Conservation (phyloP, 345 rosid species). For the Boechera retrofracta region DNA sequence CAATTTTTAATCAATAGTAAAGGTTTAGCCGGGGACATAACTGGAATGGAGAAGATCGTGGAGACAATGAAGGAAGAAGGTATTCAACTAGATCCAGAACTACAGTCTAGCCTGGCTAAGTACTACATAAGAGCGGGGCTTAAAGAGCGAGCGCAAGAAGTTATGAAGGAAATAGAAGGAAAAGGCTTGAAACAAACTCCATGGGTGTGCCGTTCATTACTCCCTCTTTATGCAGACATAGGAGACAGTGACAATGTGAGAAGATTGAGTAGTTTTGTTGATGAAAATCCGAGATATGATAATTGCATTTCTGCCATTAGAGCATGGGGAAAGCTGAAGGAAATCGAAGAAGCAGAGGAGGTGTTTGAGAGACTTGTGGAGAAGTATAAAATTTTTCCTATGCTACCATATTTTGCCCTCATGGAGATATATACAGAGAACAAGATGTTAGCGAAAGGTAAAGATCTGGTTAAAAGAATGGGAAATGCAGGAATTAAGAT, state of each 20-base stretch:
- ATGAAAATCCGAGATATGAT: constrained; percentile 51
- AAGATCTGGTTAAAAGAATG: constrained; percentile 68
- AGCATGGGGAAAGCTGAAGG: constrained; percentile 86
- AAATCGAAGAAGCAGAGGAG: constrained; percentile 80
- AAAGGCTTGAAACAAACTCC: constrained; percentile 62
- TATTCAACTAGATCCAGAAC: constrained; percentile 57
- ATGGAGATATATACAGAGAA: constrained; percentile 73
- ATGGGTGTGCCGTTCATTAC: constrained; percentile 59
- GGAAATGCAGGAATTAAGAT: constrained; percentile 63
- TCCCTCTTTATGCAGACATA: constrained; percentile 77
- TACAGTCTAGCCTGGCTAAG: constrained; percentile 60
- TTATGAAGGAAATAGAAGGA: constrained; percentile 81
- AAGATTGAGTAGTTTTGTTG: constrained; percentile 75
- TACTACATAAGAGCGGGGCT: constrained; percentile 68
- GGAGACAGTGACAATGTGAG: constrained; percentile 76
- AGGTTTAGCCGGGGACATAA: constrained; percentile 71
- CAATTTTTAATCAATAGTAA: constrained; percentile 69
- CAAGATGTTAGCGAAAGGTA: constrained; percentile 78
- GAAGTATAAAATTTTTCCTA: constrained; percentile 54
- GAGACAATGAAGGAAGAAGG: constrained; percentile 91
- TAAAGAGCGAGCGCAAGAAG: constrained; percentile 60
- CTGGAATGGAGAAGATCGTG: constrained; percentile 85
- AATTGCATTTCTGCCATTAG: constrained; percentile 70
- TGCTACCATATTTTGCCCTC: constrained; percentile 58
- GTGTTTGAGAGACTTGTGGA: constrained; percentile 58